Evolutionary conservation across 257 asterid genomes (phyloP).

Genomic region (Rubia yunnanensis): DNA sequence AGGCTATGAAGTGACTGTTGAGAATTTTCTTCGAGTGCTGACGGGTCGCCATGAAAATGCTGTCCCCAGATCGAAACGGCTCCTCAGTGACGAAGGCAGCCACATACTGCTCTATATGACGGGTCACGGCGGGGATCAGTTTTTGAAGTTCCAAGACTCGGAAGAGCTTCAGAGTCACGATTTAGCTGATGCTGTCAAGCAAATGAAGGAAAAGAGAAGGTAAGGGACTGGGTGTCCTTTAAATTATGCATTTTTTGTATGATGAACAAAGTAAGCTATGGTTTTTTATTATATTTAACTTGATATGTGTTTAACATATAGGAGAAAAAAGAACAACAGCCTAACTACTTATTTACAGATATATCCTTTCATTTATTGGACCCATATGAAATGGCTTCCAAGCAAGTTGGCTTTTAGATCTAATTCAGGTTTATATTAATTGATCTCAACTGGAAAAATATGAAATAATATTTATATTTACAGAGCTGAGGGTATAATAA

Average conservation of each 20-base stretch:
- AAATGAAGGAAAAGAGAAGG: conserved; percentile 99
- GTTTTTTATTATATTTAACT: neutral
- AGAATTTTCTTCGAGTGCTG: conserved; percentile 70
- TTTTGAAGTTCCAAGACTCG: conserved; percentile 93
- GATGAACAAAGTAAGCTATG: neutral
- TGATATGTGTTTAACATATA: neutral
- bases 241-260: neutral
- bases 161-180: conserved; percentile 99
- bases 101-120: conserved; percentile 94
- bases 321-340: neutral
- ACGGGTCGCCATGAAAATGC: conserved; percentile 93
- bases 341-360: neutral
- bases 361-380: neutral
- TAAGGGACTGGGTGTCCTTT: conserved; percentile 6
- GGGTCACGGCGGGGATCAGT: conserved; percentile 98
- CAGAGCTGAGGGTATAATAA: neutral
- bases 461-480: neutral
- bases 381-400: neutral
- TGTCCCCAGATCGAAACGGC: conserved; percentile 94
- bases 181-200: conserved; percentile 94
- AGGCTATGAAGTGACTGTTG: conserved; percentile 97
- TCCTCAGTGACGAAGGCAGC: conserved; percentile 97
- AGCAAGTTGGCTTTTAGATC: neutral
- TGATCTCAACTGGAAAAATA: neutral
- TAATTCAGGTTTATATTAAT: neutral